Evolutionary conservation across 192 early-diverging fungal genomes (phyloP).

Genomic region (Rhizophagus prolifer): DNA sequence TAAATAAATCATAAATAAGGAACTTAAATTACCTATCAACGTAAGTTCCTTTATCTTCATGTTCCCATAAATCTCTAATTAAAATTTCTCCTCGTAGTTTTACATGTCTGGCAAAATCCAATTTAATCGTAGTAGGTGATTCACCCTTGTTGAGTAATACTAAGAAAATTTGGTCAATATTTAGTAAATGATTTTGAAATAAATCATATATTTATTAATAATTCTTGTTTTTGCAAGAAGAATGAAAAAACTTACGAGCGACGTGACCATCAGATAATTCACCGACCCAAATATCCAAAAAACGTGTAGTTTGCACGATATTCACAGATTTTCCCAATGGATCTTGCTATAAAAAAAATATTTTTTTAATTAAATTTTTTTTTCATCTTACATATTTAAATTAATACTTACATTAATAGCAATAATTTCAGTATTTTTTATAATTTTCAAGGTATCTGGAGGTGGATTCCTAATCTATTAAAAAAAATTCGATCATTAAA

Average conservation of each 20-base stretch:
- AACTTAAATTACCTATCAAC: background rate
- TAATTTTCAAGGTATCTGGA: conserved; percentile 33
- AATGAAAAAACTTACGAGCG: conserved; percentile 3
- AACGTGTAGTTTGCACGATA: background rate
- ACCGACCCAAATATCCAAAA: conserved; percentile 11
- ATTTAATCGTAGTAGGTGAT: background rate
- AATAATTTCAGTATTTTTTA: conserved; percentile 53
- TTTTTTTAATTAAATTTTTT: background rate
- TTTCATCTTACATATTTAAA: background rate
- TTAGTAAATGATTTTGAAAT: too few species aligned
- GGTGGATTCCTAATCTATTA: conserved; percentile 32
- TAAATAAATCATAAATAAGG: background rate
- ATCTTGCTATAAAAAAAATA: conserved; percentile 44
- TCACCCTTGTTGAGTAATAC: background rate
- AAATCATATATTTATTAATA: too few species aligned
- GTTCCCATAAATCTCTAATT: conserved; percentile 18
- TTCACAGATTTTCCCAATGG: conserved; percentile 37
- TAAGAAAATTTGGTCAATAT: too few species aligned
- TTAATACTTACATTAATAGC: conserved; percentile 41
- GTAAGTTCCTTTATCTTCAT: background rate
- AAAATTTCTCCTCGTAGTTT: background rate
- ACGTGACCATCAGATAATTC: conserved; percentile 9
- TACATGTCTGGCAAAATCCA: background rate
- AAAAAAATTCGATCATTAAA: background rate
- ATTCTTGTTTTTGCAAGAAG: background rate